Evolutionary conservation across 2,329 filamentous ascomycete genomes (phyloP), one percentile per base, ranked within the genome.

Genomic region (Clarireedia hainanense): DNA sequence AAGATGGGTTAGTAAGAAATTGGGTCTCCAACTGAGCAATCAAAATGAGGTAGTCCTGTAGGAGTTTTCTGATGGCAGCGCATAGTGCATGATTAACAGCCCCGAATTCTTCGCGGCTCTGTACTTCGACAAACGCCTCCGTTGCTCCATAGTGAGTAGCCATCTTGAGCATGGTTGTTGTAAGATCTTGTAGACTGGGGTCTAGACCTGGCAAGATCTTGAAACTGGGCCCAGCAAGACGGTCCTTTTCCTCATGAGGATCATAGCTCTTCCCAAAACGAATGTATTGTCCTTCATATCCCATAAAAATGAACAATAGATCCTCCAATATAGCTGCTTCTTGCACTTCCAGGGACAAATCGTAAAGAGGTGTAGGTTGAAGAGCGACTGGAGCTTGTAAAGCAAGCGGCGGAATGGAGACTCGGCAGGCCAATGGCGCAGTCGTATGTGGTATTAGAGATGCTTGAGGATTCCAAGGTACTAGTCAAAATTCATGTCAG

Each of bases 231-330:
- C 94, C 94, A 5, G 86, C 80, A 50, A 99, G 76, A 14, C 91
- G 84, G 66, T 95, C 90, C 65, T 92, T 89, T 73, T 99, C 94
- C 51, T 89, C 84, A 3, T 80, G 75, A 0, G 91, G 90, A 63
- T 96, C 85, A 69, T 95, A 97, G 7, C 81, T 80, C 62, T 89
- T 87, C 57, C 80, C 81, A 68, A 90, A 97, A 55, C 89, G 88
- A 59, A 99, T 88, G 69, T 97, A 97, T 70, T 96, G 91, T n/a
- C 94, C 94, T 72, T 99, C 94, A 61, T 91, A 96, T 24, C 94
- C 94, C 91, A 99, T 96, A 65, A 97, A 95, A 5, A 95, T 91
- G 68, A 92, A 96, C 37, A 97, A 73, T 15, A 99, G 73, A 65
- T 99, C 94, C 64, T 96, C 91, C 45, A 97, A 77, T 47, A 99